Evolutionary conservation across 139 green algal genomes (phyloP).

Genomic region (Haematococcus lacustris): DNA sequence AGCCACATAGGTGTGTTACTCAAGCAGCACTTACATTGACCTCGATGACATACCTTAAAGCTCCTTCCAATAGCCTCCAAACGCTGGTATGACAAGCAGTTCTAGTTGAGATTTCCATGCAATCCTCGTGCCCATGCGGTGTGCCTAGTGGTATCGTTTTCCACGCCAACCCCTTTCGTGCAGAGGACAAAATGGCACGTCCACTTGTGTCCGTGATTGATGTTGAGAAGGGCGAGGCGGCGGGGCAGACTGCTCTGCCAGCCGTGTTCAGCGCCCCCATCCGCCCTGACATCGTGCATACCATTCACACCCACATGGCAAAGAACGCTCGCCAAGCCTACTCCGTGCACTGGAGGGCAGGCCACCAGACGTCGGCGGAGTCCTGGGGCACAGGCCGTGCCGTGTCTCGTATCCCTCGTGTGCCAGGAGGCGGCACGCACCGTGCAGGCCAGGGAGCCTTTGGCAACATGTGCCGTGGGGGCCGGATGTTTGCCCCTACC

Average conservation of each 20-base stretch:
- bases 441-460: conserved; percentile 96
- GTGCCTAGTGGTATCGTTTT: too few species aligned
- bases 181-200: conserved; percentile 33
- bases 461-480: conserved; percentile 99
- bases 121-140: too few species aligned
- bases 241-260: conserved; percentile 72
- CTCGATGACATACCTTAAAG: too few species aligned
- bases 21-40: too few species aligned
- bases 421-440: conserved; percentile 84
- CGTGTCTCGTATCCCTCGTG: conserved; percentile 98
- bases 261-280: conserved; percentile 88
- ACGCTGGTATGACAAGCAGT: too few species aligned
- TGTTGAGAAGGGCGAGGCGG: conserved; percentile 54
- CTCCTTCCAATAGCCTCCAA: too few species aligned
- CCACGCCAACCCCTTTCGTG: too few species aligned
- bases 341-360: conserved; percentile 84
- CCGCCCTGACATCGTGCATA: conserved; percentile 84
- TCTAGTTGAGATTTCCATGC: too few species aligned
- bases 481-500: conserved; percentile 96
- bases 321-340: conserved; percentile 99
- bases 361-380: conserved; percentile 95
- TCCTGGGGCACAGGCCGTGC: conserved; percentile 98
- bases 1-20: too few species aligned
- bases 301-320: conserved; percentile 86
- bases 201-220: conserved; percentile 83